Base-by-base conservation (phyloP, 345 rosid species). In the Luvunga scandens region DNA sequence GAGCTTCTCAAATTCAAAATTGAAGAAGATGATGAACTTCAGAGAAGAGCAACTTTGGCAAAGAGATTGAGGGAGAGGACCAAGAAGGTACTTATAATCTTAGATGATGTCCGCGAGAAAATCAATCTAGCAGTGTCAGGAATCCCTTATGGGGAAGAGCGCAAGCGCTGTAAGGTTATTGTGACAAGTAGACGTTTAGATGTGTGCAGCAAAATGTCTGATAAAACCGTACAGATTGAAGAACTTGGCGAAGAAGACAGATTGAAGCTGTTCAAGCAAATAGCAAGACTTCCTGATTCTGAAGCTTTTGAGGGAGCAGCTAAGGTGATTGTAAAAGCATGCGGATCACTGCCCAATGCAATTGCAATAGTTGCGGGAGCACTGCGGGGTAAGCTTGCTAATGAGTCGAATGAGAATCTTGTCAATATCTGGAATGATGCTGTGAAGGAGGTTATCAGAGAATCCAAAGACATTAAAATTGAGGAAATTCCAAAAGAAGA, bases 41-140 rank as follows among this genome's bases (percentile, higher is more conserved):
- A 18, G 22, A 76, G 86, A 59, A 82, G 81, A n/a, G 21, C 42
- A 13, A 67, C 72, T 45, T 57, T 82, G n/a, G 13, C 55, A 4
- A 16, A 2, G 7, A 31, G 75, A 45, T 22, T 84, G 69, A 77
- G 21, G 63, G 48, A 13, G 10, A 71, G 67, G 62, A 53, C 57
- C 6, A 33, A 71, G 63, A 83, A 61, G 22, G 14, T 80, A n/a
- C 81, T 87, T 31, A 66, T 87, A 18, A 79, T 87, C 50, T 56
- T 87, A 7, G 88, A 87, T 48, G 69, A 83, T 60, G 24, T 87
- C 2, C 77, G 85, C 82, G 57, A 76, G 6, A 38, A 28, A 19
- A 24, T 85, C 9, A 50, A 85, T 6, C 22, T 82, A 31, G 66
- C 77, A 9, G 68, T 36, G 1, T 50, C 82, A 5, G 87, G 87